Evolutionary conservation across 371 early-diverging fungal species (phyloP), one percentile per base, ranked within the genome.

Genomic region (Apophysomyces elegans): DNA sequence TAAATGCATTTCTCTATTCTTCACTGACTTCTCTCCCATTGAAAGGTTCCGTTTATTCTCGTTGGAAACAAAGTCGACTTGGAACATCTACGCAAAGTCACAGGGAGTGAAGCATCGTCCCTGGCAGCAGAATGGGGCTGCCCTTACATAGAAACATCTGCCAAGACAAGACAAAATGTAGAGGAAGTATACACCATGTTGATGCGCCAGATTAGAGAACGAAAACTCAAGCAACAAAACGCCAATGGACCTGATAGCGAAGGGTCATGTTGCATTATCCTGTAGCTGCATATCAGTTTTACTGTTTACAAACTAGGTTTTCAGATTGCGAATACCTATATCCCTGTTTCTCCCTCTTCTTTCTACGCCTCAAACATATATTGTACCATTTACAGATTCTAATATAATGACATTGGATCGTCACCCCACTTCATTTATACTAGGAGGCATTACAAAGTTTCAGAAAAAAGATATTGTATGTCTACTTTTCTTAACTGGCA

Each of bases 21-120:
- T 50, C 9, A 21, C n/a, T 50, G 21, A 37, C 58, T 66, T 54
- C 61, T 47, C 6, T 56, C 11, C 69, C 32, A 1, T 26, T 26
- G 32, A 26, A 85, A 41, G 80, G 75, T 93, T 59, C 95, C 96
- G 11, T 92, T 94, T 65, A 85, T 96, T 63, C 81, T 94, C 16
- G 91, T 96, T 7, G 95, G 96, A 44, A 96, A 94, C 82, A 96
- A 96, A 83, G 83, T 84, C 21, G 96, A 96, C 76, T 77, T 94
- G 78, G 83, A 80, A 16, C 86, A 87, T 67, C 74, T 86, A 26
- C 84, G 95, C 38, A 89, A 91, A 69, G 96, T 94, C 6, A 62
- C 84, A 46, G 64, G 76, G n/a, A 75, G 84, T 14, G 93, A 94
- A 65, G 94, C 90, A 13, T 74, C 81, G 60, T 78, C 84, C 14